A percentile compares a stretch with the other conserved stretches of the same genome.
Conservation (phyloP, 2,329 filamentous ascomycete species). For the Fusarium palustre region DNA sequence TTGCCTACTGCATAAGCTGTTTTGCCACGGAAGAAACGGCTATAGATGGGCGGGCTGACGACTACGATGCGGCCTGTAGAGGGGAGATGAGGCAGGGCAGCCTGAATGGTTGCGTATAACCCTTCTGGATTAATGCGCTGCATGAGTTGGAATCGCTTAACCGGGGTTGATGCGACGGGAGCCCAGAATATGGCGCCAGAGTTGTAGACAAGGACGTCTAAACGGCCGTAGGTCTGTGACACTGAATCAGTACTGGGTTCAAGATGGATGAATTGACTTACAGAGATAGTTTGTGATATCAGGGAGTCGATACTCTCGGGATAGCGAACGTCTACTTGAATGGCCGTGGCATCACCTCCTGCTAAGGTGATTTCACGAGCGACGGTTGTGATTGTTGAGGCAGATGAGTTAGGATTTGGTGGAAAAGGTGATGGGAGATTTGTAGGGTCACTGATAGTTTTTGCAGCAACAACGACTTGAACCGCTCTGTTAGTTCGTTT, state of each 20-base stretch:
- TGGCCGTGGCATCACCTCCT: slow-evolving; percentile 72
- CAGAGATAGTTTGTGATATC: slow-evolving; percentile 66
- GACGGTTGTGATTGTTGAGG: slow-evolving; percentile 85
- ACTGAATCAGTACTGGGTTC: neutral
- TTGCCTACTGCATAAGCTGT: slow-evolving; percentile 85
- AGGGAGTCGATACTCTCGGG: slow-evolving; percentile 70
- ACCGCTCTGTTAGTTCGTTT: neutral
- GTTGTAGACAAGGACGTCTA: slow-evolving; percentile 86
- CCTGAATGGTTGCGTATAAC: slow-evolving; percentile 78
- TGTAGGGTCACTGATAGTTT: slow-evolving; percentile 74
- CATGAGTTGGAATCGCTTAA: slow-evolving; percentile 83
- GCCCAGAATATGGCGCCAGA: slow-evolving; percentile 89
- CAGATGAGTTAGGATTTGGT: slow-evolving; percentile 78
- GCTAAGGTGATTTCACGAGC: slow-evolving; percentile 76
- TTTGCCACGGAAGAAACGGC: slow-evolving; percentile 86
- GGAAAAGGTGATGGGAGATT: slow-evolving; percentile 69
- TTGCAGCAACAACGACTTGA: slow-evolving; percentile 78
- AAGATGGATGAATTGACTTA: slow-evolving; percentile 6
- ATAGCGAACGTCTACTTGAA: slow-evolving; percentile 77
- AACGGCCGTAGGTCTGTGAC: slow-evolving; percentile 64
- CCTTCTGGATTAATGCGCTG: slow-evolving; percentile 80
- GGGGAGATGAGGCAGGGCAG: slow-evolving; percentile 73
- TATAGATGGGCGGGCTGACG: slow-evolving; percentile 87
- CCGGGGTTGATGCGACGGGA: slow-evolving; percentile 76
- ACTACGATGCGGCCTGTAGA: slow-evolving; percentile 75